Evolutionary conservation across 2,329 filamentous ascomycete genomes (phyloP).

Genomic region (Cladosporium sp.): DNA sequence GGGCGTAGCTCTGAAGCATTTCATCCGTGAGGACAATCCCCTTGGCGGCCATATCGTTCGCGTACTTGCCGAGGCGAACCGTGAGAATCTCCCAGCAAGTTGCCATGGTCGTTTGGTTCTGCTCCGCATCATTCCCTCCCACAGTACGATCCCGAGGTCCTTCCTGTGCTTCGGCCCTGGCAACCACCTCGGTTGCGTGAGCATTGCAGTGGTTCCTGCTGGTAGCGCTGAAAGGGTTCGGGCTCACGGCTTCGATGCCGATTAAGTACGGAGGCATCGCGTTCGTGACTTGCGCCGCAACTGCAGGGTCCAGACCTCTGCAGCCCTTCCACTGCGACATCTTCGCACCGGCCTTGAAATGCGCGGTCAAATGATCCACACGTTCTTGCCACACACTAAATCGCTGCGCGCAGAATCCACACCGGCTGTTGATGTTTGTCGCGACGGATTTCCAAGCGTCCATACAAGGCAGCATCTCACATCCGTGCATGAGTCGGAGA

Average conservation of each 20-base stretch:
- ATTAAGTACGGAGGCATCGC: slow-evolving; percentile 49
- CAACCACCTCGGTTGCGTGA: slow-evolving; percentile 14
- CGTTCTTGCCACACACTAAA: slow-evolving; percentile 48
- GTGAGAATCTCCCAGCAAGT: slow-evolving; percentile 48
- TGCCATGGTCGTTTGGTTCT: slow-evolving; percentile 15
- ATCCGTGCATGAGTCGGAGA: slow-evolving; percentile 53
- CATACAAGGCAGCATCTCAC: slow-evolving; percentile 57
- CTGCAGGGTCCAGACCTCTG: slow-evolving; percentile 44
- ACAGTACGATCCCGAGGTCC: background rate
- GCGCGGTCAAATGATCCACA: slow-evolving; percentile 47
- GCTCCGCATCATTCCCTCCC: background rate
- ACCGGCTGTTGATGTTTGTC: slow-evolving; percentile 48
- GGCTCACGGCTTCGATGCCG: slow-evolving; percentile 40
- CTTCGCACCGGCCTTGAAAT: slow-evolving; percentile 47
- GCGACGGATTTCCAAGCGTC: slow-evolving; percentile 57
- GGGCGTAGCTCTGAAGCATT: slow-evolving; percentile 43
- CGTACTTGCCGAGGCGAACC: slow-evolving; percentile 40
- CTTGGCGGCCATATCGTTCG: slow-evolving; percentile 33
- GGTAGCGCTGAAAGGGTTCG: slow-evolving; percentile 43
- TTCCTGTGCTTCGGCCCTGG: slow-evolving; percentile 4
- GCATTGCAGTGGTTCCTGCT: slow-evolving; percentile 19
- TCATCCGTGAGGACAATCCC: slow-evolving; percentile 42
- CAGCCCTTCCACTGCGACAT: slow-evolving; percentile 53
- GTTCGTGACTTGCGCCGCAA: slow-evolving; percentile 44
- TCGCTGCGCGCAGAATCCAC: slow-evolving; percentile 46